These are phyloP conservation scores for Kodamaea restingae DNA, from an alignment of 805 yeast species.

Conservation along the genomic window DNA sequence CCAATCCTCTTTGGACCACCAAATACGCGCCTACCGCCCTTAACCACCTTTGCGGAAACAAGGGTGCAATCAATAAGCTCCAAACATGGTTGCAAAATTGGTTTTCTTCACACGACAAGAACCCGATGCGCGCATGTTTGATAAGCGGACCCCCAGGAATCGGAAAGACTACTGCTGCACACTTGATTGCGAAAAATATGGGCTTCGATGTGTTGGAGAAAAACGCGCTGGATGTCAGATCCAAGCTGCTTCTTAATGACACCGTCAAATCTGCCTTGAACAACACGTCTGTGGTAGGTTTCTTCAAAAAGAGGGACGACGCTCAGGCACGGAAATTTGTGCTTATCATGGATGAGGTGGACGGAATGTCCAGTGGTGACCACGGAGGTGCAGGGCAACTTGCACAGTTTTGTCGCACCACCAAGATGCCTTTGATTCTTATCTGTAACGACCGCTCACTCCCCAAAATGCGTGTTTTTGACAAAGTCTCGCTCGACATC, in stretches of 20 bases:
- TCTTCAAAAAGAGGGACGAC: slow-evolving; percentile 42
- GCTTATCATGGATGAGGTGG: slow-evolving; percentile 97
- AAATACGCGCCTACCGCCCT: slow-evolving; percentile 82
- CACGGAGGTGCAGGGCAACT: slow-evolving; percentile 97
- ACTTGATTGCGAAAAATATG: slow-evolving; percentile 60
- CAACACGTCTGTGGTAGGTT: slow-evolving; percentile 83
- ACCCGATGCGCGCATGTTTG: slow-evolving; percentile 72
- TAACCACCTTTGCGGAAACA: slow-evolving; percentile 87
- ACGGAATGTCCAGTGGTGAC: slow-evolving; percentile 99
- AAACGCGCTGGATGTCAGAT: slow-evolving; percentile 87
- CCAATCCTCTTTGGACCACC: slow-evolving; percentile 69
- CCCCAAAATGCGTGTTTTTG: slow-evolving; percentile 96
- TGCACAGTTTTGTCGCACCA: slow-evolving; percentile 78
- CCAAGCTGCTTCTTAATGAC: slow-evolving; percentile 68
- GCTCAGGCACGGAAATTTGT: slow-evolving; percentile 55
- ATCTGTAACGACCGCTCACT: slow-evolving; percentile 90
- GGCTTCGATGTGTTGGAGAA: slow-evolving; percentile 75
- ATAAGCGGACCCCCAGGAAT: slow-evolving; percentile 87
- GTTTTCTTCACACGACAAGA: slow-evolving; percentile 58
- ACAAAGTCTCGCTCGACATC: slow-evolving; percentile 70
- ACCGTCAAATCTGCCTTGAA: slow-evolving; percentile 67
- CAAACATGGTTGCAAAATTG: slow-evolving; percentile 74
- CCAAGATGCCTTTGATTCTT: slow-evolving; percentile 84
- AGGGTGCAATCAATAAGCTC: slow-evolving; percentile 63
- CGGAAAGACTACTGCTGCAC: slow-evolving; percentile 82